Evolutionary conservation across 306 rosid genomes (phyloP).

Genomic region (Acacia melanoxylon): DNA sequence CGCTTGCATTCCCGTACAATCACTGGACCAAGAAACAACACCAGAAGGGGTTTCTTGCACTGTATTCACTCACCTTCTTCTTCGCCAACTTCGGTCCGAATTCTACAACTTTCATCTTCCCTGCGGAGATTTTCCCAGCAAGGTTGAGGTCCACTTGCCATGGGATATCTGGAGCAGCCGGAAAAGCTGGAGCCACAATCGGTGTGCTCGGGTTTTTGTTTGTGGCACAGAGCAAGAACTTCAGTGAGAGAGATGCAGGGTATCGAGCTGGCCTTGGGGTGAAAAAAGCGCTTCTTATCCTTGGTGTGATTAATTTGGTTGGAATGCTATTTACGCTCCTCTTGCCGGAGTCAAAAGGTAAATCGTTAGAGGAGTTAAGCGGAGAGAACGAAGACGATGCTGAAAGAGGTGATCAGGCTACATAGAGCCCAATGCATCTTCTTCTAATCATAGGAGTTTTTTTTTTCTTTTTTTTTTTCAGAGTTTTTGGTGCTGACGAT

Average conservation of each 20-base stretch:
- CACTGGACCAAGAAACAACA: background rate
- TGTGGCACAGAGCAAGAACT: constrained; percentile 42
- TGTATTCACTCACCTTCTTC: background rate
- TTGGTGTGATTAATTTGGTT: background rate
- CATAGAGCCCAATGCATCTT: background rate
- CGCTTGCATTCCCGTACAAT: background rate
- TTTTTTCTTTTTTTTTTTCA: too few relatives aligned
- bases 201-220: constrained; percentile 61
- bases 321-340: background rate
- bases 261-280: constrained; percentile 51
- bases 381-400: constrained; percentile 14
- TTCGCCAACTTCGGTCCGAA: background rate
- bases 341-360: background rate
- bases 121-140: background rate
- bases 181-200: constrained; percentile 61
- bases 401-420: background rate
- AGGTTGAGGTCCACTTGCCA: constrained; percentile 58
- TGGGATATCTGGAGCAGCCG: constrained; percentile 53
- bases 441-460: background rate
- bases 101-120: constrained; percentile 26
- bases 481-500: too few relatives aligned
- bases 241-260: constrained; percentile 36
- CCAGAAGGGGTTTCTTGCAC: background rate
- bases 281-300: background rate
- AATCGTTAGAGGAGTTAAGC: constrained; percentile 13